Percentiles rank a stretch among this genome's conserved stretches.
Conservation (phyloP, 2,329 filamentous ascomycete genomes). For the Aspergillus novoparasiticus region DNA sequence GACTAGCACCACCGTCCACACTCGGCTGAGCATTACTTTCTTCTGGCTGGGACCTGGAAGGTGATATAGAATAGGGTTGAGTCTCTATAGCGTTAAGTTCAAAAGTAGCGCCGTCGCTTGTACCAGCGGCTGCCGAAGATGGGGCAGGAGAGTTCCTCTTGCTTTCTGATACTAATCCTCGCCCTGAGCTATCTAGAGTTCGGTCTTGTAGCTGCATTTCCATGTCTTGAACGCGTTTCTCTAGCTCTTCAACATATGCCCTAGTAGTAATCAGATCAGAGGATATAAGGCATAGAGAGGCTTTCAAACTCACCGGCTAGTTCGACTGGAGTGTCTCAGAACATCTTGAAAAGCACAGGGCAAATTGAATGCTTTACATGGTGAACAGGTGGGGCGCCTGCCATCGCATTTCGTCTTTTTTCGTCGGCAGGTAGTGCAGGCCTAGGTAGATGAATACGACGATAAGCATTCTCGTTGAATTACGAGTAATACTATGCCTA, state of each 20-base stretch:
- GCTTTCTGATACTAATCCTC: neutral
- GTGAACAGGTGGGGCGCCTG: conserved; percentile 12
- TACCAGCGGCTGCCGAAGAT: neutral
- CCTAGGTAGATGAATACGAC: conserved; percentile 5
- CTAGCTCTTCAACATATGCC: conserved; percentile 14
- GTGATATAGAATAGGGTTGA: neutral
- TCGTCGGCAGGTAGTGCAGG: conserved; percentile 14
- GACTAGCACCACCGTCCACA: conserved; percentile 1
- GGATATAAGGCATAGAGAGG: neutral
- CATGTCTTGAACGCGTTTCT: conserved; percentile 11
- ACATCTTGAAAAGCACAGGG: conserved; percentile 12
- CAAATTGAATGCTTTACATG: conserved; percentile 12
- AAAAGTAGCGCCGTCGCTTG: neutral
- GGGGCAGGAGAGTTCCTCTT: neutral
- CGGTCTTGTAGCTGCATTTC: conserved; percentile 12
- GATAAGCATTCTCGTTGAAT: neutral
- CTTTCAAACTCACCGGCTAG: conserved; percentile 1
- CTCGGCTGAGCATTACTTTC: neutral
- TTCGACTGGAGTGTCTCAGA: neutral
- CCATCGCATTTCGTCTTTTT: conserved; percentile 18
- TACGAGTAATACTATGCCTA: neutral
- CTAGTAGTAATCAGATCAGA: neutral
- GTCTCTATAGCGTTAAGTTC: neutral
- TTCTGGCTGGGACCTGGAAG: neutral
- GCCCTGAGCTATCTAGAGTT: neutral